Percentiles rank a stretch among this genome's conserved stretches.
Evolutionary conservation across 768 basidiomycete genomes (phyloP).

Genomic region (Naganishia randhawae): DNA sequence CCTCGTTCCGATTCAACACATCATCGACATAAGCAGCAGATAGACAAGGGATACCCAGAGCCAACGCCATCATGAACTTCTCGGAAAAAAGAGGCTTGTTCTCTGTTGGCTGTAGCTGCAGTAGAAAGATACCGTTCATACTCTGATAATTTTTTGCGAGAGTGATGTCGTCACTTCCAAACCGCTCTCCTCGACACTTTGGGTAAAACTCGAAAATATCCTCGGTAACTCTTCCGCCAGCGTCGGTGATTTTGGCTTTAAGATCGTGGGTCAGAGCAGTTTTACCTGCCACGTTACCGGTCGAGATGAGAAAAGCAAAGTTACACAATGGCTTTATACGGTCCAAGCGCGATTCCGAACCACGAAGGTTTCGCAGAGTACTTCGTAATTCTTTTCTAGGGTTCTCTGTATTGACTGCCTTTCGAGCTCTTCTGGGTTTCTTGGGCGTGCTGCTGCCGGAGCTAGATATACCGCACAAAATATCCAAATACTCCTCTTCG

Average conservation of each 20-base stretch:
- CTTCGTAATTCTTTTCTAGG: neutral
- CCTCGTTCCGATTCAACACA: constrained; percentile 22
- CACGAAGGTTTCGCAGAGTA: neutral
- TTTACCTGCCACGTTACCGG: neutral
- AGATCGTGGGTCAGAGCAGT: neutral
- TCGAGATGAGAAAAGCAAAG: constrained; percentile 14
- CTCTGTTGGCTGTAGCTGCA: constrained; percentile 31
- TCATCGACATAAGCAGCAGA: constrained; percentile 56
- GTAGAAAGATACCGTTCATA: constrained; percentile 35
- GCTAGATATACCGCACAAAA: neutral
- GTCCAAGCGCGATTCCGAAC: constrained; percentile 3
- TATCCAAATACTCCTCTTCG: neutral
- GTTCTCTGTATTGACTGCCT: neutral
- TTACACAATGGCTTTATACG: neutral
- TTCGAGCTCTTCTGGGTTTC: neutral
- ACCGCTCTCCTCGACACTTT: neutral
- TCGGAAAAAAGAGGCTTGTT: constrained; percentile 59
- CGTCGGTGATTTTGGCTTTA: neutral
- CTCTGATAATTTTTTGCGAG: constrained; percentile 6
- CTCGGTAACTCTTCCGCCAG: constrained; percentile 2
- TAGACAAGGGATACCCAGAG: constrained; percentile 79
- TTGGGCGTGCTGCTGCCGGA: neutral
- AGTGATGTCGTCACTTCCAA: neutral
- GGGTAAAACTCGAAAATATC: constrained; percentile 11
- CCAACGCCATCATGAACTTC: constrained; percentile 76